Percentiles rank a stretch among this genome's conserved stretches.
Evolutionary conservation across 208 protist species (phyloP).

Genomic region (Lotmaria passim): DNA sequence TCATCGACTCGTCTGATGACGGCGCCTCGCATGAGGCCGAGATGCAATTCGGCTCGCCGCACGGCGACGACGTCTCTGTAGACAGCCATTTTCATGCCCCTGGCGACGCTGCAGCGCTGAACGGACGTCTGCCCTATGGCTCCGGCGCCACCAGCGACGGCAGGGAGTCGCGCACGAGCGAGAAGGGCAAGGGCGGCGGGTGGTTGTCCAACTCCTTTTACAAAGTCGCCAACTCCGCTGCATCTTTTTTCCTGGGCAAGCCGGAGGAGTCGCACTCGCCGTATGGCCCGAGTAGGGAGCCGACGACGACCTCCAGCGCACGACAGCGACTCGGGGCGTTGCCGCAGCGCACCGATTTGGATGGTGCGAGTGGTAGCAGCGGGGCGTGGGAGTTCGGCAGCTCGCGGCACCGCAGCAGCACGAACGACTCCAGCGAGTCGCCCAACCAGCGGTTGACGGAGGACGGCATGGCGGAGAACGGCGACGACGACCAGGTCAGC

Average conservation of each 20-base stretch:
- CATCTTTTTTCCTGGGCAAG: constrained; percentile 17
- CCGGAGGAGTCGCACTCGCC: constrained; percentile 11
- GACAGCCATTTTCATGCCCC: constrained; percentile 7
- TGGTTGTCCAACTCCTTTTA: constrained; percentile 25
- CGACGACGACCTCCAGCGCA: constrained; percentile 12
- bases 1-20: constrained; percentile 80
- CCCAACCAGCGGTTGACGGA: constrained; percentile 10
- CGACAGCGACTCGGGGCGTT: constrained; percentile 1
- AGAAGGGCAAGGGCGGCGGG: background rate
- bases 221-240: constrained; percentile 14
- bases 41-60: constrained; percentile 35
- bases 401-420: constrained; percentile 14
- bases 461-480: constrained; percentile 3
- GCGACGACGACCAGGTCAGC: constrained; percentile 39
- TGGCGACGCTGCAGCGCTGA: background rate
- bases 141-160: constrained; percentile 12
- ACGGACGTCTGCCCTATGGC: constrained; percentile 20
- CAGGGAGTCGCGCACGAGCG: constrained; percentile 7
- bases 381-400: constrained; percentile 33
- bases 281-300: background rate
- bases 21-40: constrained; percentile 52
- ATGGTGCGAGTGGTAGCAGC: constrained; percentile 12
- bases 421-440: constrained; percentile 22
- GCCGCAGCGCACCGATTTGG: background rate
- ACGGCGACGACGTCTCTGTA: constrained; percentile 17